Evolutionary conservation across 495 filamentous ascomycete species (phyloP), one percentile per base, ranked within the genome.

Genomic region (Cenococcum geophilum): DNA sequence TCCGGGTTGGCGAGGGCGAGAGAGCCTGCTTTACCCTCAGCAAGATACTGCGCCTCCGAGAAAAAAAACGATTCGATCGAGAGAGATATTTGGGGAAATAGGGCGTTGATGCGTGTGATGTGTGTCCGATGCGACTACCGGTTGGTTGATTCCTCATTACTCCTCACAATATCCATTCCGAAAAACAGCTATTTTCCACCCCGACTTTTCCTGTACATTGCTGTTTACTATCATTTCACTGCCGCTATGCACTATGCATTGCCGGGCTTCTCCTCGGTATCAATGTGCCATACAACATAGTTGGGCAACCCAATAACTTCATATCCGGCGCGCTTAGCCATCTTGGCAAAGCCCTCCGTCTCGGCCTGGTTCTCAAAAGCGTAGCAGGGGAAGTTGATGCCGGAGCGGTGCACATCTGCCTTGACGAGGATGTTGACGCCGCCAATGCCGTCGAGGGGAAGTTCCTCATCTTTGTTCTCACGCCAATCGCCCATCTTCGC

Each of bases 341-440:
- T 98, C 73, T 89, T 92, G 48, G 93, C 93, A 70, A 98, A 98
- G 4, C 93, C 93, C 74, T 98, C 93, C 5, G 93, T 98, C 75
- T 98, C 93, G 63, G 93, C 93, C 77, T 98, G 93, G 75, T 98
- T 97, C 76, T 98, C 95, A 74, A 98, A 98, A 16, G 93, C 82
- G 71, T 98, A 98, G 72, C 87, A 83, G 18, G 93, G 93, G 77
- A 98, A 98, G 75, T 98, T 98, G 76, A 98, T 90, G 43, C 92
- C 92, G 67, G 91, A 88, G 76, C 92, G 84, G 74, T 98, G 93
- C 12, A 98, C 92, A 70, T 98, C 92, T 18, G 91, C 93, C 75
- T 98, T 98, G 55, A 97, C 92, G 21, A 98, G 78, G 66, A 98
- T 96, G 73, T 92, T 97, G 63, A 98, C 93, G 64, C 93, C 93